These are phyloP conservation scores for Harringtonia aguacate DNA, from an alignment of 2,329 filamentous ascomycete genomes.

Conservation along the genomic window DNA sequence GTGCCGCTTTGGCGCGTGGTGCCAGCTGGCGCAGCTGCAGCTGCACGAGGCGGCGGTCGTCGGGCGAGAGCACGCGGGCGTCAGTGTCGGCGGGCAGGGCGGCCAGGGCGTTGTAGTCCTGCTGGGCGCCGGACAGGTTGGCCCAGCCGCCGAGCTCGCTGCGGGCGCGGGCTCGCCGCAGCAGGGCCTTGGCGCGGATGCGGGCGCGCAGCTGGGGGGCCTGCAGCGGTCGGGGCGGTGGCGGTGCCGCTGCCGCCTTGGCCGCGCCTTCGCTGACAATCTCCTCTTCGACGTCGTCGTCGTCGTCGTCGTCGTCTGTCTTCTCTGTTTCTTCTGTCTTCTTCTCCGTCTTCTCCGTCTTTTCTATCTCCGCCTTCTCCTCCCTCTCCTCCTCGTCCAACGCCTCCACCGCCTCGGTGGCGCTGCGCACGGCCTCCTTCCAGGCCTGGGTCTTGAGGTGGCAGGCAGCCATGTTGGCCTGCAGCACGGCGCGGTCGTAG, in stretches of 20 bases:
- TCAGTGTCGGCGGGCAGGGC: slow-evolving; percentile 27
- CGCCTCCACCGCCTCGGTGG: slow-evolving; percentile 60
- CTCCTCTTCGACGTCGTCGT: slow-evolving; percentile 40
- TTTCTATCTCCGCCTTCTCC: slow-evolving; percentile 37
- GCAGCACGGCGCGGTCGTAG: slow-evolving; percentile 78
- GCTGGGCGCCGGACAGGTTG: slow-evolving; percentile 62
- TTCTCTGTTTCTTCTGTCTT: slow-evolving; percentile 28
- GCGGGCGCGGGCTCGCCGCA: slow-evolving; percentile 65
- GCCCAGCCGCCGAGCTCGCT: slow-evolving; percentile 68
- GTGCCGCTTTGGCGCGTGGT: slow-evolving; percentile 59
- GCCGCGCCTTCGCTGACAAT: slow-evolving; percentile 49
- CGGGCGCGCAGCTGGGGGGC: slow-evolving; percentile 53
- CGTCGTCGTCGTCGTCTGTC: slow-evolving; percentile 27
- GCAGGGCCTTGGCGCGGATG: slow-evolving; percentile 72
- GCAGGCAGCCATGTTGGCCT: slow-evolving; percentile 83
- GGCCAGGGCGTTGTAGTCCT: slow-evolving; percentile 66
- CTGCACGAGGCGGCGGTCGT: slow-evolving; percentile 59
- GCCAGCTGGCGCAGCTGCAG: slow-evolving; percentile 57
- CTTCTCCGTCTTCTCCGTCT: too few relatives aligned
- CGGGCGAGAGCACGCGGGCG: slow-evolving; percentile 49
- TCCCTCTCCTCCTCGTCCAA: slow-evolving; percentile 31
- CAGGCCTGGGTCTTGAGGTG: slow-evolving; percentile 77
- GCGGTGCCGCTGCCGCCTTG: slow-evolving; percentile 30
- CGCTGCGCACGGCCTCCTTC: slow-evolving; percentile 69
- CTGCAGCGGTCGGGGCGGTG: slow-evolving; percentile 16